Evolutionary conservation across 225 moss, liverwort and hornwort species (phyloP), one percentile per base, ranked within the genome.

Genomic region (Marchantia polymorpha): DNA sequence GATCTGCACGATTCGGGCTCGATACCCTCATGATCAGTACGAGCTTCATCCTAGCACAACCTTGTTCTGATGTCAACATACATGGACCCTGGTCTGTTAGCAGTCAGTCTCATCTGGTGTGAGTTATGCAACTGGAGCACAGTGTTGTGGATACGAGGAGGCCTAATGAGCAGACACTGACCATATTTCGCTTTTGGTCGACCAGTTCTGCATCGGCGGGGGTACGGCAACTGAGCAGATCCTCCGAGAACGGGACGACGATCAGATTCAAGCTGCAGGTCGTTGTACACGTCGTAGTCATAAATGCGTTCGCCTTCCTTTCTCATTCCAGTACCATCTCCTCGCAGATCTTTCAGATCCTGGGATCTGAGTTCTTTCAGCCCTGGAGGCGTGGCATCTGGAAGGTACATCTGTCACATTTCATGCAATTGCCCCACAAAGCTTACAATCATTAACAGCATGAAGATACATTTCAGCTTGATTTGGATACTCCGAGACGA

Each of bases 141-240:
- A 2, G 3, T 2, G 39, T 39, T 39, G 5, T 39, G 39, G 39
- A 39, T 39, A 39, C 3, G 39, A 39, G 39, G 39, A 39, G 39
- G 39, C 39, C 5, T 39, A 20, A 69, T 25, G 12, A 20, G 6
- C 19, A 72, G n/a, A 68, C 5, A 12, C 73, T 51, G 3, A 73
- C 73, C 61, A 46, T 78, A 52, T 20, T 0, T 12, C 20, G 84
- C 48, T 26, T 0, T n/a, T 23, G 83, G 77, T 64, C 91, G 86
- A 52, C 88, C 87, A 1, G 92, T 92, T 74, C 92, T 84, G 7
- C 80, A 20, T 67, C 92, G 81, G 55, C 89, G 88, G 51, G 92
- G 92, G 15, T 91, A 92, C 4, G 89, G 86, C 12, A 15, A 81
- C 8, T 87, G 52, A 12, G 59, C 0, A 72, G 48, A 77, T 19